Base-by-base conservation (phyloP, 495 filamentous ascomycete genomes). In the Aspergillus conjunctus region DNA sequence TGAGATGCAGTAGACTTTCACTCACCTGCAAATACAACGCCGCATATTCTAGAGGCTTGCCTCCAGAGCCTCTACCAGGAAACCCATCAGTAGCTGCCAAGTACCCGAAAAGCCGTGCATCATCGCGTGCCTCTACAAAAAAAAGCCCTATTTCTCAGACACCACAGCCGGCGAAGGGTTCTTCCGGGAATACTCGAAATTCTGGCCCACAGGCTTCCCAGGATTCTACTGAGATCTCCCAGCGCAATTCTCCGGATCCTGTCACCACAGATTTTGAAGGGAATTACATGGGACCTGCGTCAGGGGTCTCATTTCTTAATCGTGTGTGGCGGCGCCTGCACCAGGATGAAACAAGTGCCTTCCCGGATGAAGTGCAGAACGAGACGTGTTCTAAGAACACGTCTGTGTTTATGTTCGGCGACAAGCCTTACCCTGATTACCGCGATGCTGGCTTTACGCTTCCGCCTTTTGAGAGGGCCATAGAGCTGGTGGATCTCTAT, bases 241-340 rank as follows among this genome's bases (percentile, higher is more conserved):
- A 61, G 12, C 77, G 75, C 2, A 73, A 73, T 37, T 79, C 78
- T 4, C 78, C 78, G 0, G 78, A 79, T 62, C 75, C 75, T 2
- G 76, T 73, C 1, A 75, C 70, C 1, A 79, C 76, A 11, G 78
- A 81, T 33, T 72, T 79, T 32, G 76, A 81, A 50, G 78, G 78
- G 10, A 79, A 81, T 39, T 79, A 79, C 37, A 63, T 79, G 7
- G 78, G 77, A 2, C 78, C 78, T 30, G 67, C 78, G 1, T 81
- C 78, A 0, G 76, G 77, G 0, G 66, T 81, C 6, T 79, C 78
- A 3, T 81, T 81, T 39, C 68, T 81, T 39, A 78, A 79, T 56
- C 73, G 78, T 0, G 77, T 78, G 9, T 79, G 76, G 76, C 71
- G 73, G 34, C 73, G 77, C 18, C 56, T 79, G 49, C 71, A 77